Percentiles rank a stretch among this genome's conserved stretches.
Conservation (phyloP, 2,329 filamentous ascomycete genomes). For the Fusarium sp. region DNA sequence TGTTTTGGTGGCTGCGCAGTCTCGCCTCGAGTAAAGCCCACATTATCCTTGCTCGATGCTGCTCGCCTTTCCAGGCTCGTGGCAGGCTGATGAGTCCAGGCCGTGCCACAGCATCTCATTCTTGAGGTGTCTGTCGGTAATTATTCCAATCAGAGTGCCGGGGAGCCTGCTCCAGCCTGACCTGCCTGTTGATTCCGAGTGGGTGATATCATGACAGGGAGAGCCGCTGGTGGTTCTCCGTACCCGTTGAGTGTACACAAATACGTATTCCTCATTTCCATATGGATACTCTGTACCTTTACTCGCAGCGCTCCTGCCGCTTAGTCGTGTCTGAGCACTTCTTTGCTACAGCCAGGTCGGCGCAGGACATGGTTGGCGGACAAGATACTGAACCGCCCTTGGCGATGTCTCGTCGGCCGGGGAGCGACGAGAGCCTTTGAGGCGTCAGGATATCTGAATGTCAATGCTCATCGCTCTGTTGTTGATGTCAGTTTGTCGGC, state of each 20-base stretch:
- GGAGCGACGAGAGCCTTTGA: neutral
- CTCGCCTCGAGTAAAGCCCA: constrained; percentile 1
- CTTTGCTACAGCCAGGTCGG: neutral
- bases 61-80: constrained; percentile 1
- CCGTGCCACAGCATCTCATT: constrained; percentile 22
- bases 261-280: neutral
- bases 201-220: neutral
- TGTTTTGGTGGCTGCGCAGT: neutral
- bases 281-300: neutral
- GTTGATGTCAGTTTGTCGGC: neutral
- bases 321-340: neutral
- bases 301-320: neutral
- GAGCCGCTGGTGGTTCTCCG: neutral
- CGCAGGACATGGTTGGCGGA: neutral
- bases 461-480: neutral
- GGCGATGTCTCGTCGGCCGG: neutral
- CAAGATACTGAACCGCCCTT: neutral
- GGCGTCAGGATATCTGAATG: neutral
- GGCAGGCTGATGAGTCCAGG: constrained; percentile 17
- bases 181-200: neutral
- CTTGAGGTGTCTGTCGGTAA: constrained; percentile 10
- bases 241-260: neutral
- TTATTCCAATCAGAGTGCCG: neutral
- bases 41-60: constrained; percentile 18
- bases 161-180: neutral